Evolutionary conservation across 176 grass and related monocot genomes (phyloP).

Genomic region (Calamus simplicifolius): DNA sequence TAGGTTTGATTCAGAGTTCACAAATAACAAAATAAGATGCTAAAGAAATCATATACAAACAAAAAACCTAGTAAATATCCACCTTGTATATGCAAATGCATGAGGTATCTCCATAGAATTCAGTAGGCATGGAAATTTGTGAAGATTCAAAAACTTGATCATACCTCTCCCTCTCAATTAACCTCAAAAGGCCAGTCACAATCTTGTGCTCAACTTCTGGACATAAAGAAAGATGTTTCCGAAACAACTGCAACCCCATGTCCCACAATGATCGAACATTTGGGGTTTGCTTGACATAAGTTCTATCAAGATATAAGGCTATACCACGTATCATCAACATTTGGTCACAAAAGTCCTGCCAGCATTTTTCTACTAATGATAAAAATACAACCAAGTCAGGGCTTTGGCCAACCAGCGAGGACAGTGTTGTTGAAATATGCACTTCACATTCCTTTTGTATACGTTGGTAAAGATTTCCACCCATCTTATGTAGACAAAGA

Average conservation of each 20-base stretch:
- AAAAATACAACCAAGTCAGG: constrained; percentile 97
- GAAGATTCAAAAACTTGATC: background rate
- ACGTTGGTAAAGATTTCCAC: constrained; percentile 68
- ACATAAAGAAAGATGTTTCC: constrained; percentile 64
- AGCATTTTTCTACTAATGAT: constrained; percentile 77
- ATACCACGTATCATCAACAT: constrained; percentile 99
- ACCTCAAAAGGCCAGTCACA: constrained; percentile 88
- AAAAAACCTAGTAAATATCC: too few species aligned
- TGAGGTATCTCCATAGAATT: background rate
- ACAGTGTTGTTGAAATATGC: constrained; percentile 75
- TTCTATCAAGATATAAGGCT: constrained; percentile 94
- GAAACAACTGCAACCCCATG: constrained; percentile 88
- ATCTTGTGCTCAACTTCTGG: constrained; percentile 82
- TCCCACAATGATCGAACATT: constrained; percentile 86
- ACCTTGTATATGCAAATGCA: background rate
- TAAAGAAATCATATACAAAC: too few species aligned
- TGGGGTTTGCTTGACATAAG: constrained; percentile 87
- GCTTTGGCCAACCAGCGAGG: constrained; percentile 80
- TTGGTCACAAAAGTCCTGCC: constrained; percentile 99
- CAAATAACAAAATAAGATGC: too few species aligned
- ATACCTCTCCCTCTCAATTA: constrained; percentile 98
- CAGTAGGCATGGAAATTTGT: too few species aligned
- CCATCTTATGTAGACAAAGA: constrained; percentile 87
- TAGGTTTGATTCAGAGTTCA: too few species aligned
- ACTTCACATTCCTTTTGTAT: constrained; percentile 93